Percentiles rank a stretch among this genome's conserved stretches.
Evolutionary conservation across 768 basidiomycete species (phyloP).

Genomic region (Suillus bovinus): DNA sequence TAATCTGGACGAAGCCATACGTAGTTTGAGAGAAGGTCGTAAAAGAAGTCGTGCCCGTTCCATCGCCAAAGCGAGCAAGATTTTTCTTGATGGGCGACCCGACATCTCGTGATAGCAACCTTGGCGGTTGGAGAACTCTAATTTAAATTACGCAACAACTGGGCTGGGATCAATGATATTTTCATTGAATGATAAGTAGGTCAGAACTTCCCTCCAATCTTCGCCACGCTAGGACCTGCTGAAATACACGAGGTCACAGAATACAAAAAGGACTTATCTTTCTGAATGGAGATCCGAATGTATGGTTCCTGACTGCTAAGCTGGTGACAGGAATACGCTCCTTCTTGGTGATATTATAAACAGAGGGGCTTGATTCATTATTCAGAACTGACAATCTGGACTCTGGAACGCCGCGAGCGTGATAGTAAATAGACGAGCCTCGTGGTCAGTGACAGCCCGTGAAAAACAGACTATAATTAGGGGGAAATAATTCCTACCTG

Average conservation of each 20-base stretch:
- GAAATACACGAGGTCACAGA: background rate
- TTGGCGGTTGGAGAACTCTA: background rate
- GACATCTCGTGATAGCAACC: constrained; percentile 11
- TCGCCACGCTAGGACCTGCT: background rate
- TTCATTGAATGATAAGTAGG: background rate
- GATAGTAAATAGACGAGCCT: too few species aligned
- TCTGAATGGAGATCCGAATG: background rate
- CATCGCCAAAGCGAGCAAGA: constrained; percentile 21
- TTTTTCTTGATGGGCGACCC: constrained; percentile 29
- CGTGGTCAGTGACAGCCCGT: too few species aligned
- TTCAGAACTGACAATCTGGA: background rate
- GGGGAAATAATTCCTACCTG: too few species aligned
- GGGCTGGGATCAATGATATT: background rate
- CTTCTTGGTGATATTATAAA: background rate
- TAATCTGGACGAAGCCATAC: constrained; percentile 82
- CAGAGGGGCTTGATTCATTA: background rate
- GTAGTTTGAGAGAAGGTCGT: constrained; percentile 70
- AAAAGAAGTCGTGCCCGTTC: constrained; percentile 19
- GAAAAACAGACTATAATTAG: too few species aligned
- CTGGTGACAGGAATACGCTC: background rate
- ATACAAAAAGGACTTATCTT: background rate
- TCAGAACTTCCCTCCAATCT: too few species aligned
- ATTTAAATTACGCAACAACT: background rate
- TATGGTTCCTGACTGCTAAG: background rate
- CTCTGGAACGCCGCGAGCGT: background rate